A percentile compares a stretch with the other conserved stretches of the same genome.
Evolutionary conservation across 2,329 filamentous ascomycete species (phyloP).

Genomic region (Davidsoniella eucalypti): DNA sequence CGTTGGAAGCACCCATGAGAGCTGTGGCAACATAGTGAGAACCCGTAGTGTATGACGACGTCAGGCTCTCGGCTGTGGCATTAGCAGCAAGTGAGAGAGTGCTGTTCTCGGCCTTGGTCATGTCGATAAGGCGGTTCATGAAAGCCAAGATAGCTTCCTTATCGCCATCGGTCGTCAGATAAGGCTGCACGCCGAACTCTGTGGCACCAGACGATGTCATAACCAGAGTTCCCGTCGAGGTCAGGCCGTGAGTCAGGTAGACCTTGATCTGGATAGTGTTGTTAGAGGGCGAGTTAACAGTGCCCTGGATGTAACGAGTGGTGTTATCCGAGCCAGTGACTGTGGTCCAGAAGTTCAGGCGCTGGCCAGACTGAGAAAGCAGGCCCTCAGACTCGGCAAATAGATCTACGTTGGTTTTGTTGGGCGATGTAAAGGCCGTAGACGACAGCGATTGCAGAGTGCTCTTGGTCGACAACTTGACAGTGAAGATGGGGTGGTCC

Average conservation of each 20-base stretch:
- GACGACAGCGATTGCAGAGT: constrained; percentile 14
- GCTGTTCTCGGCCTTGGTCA: constrained; percentile 33
- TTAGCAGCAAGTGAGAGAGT: constrained; percentile 27
- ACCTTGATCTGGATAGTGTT: constrained; percentile 37
- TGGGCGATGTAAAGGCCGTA: constrained; percentile 18
- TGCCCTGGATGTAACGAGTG: constrained; percentile 33
- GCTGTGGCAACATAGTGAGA: constrained; percentile 29
- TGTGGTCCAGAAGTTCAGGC: constrained; percentile 31
- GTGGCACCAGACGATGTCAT: constrained; percentile 43
- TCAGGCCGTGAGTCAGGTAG: constrained; percentile 47
- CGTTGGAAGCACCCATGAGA: constrained; percentile 15
- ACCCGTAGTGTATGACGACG: constrained; percentile 45
- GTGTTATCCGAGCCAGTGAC: constrained; percentile 30
- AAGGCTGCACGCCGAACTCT: constrained; percentile 42
- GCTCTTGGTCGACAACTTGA: constrained; percentile 19
- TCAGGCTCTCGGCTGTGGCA: constrained; percentile 34
- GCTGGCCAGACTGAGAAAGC: constrained; percentile 28
- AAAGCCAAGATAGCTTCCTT: constrained; percentile 46
- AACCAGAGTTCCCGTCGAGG: constrained; percentile 42
- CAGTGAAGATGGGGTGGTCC: constrained; percentile 31
- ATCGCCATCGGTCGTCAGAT: constrained; percentile 41
- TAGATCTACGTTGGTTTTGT: constrained; percentile 18
- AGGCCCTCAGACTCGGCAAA: constrained; percentile 24
- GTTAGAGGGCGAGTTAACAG: constrained; percentile 49
- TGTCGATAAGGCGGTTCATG: constrained; percentile 33